A percentile compares a stretch with the other conserved stretches of the same genome.
phyloP scores from a whole-genome alignment of 345 rosid genomes.

The Brassica napus region Da-Ae NC_063446.1:73881001-73881500 shows the following conservation, averaged over 20 bases:
- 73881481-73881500: slow-evolving; percentile 75
- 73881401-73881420: slow-evolving; percentile 51
- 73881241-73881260: not conserved
- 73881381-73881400: slow-evolving; percentile 34
- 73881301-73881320: slow-evolving; percentile 23
- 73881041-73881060: slow-evolving; percentile 58
- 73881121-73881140: not conserved
- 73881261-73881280: slow-evolving; percentile 24
- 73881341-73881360: slow-evolving; percentile 38
- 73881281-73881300: slow-evolving; percentile 49
- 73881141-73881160: not conserved
- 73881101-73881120: too few relatives aligned
- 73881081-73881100: slow-evolving; percentile 43
- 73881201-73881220: slow-evolving; percentile 46
- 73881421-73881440: slow-evolving; percentile 33
- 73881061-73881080: slow-evolving; percentile 66
- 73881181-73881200: slow-evolving; percentile 72
- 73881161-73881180: slow-evolving; percentile 69
- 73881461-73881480: slow-evolving; percentile 47
- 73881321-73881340: slow-evolving; percentile 40
- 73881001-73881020: slow-evolving; percentile 74
- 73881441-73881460: slow-evolving; percentile 44
- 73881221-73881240: too few relatives aligned
- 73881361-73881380: slow-evolving; percentile 10
- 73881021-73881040: slow-evolving; percentile 45